Base-by-base conservation (phyloP, 2,329 filamentous ascomycete species). In the Xenoacremonium recifei region DNA sequence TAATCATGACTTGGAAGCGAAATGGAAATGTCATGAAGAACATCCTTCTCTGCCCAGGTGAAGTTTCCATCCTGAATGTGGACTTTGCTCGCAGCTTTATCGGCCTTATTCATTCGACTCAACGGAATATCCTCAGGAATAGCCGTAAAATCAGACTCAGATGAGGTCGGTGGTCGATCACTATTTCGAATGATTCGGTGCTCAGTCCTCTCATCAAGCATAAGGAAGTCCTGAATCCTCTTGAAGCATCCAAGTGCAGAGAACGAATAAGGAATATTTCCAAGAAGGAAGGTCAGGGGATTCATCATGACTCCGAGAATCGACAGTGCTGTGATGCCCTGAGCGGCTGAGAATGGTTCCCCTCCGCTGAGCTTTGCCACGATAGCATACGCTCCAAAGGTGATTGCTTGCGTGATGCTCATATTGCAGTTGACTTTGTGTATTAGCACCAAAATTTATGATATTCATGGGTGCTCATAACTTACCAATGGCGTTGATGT, bases 341-440 rank as follows among this genome's bases (percentile, higher is more conserved):
- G 57, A 5, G 58, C 44, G 12, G 56, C 58, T 2, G 61, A 55
- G 34, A 63, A 63, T 2, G 53, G 44, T 11, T 54, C 44, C 7
- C 42, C 49, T 1, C 52, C 58, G 7, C 47, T 43, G 0, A 58
- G 29, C 9, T 63, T 59, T 20, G 59, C 54, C 2, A 48, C 48
- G 13, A 61, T 58, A 3, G 59, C 55, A 39, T 59, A 63, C 3
- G 60, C 55, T 4, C 58, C 61, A 31, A 63, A 63, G 0, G 59
- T 63, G 6, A 55, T 57, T 6, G 56, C 52, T 17, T 63, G 58
- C 2, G 58, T 58, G 19, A 63, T 40, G 21, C 46, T 51, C 2
- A 48, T 9, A 6, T 60, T 57, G 31, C 49, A 56, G 34, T 63
- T 61, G 35, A 47, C 58, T 61, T 21, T 20, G n/a, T 20, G 6